Evolutionary conservation across 352 stramenopile species (phyloP), one percentile per base, ranked within the genome.

Genomic region (Phytophthora constricta): DNA sequence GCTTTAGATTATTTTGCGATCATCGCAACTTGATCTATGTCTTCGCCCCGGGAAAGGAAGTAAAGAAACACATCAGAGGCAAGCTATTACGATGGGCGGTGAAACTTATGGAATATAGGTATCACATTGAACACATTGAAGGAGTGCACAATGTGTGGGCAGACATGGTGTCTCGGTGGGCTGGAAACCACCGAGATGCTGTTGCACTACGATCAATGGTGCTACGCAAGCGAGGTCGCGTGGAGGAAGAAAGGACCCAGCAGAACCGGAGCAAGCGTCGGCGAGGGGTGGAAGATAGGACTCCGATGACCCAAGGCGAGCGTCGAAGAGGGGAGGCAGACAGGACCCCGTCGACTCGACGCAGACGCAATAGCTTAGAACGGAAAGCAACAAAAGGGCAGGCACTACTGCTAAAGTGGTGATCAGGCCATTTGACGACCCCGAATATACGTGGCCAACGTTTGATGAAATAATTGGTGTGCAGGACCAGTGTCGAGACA

Each of bases 71-170:
- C 43, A 31, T 58, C 31, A 20, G 52, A 11, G 52, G 42, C 5
- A 58, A 68, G 14, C 9, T 68, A 2, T 2, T 68, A 28, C 17
- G 46, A 4, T 58, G 61, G 52, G 8, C 41, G 5, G 19, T 62
- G n/a, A 62, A 61, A 25, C 17, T 61, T 0, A 68, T 61, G 59
- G 41, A 56, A 17, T 62, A 52, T 45, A 11, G 43, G 4, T 58
- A 72, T 14, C 20, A 33, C 14, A 67, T 72, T n/a, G 31, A 59
- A 5, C 50, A 64, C 25, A 68, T 72, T 26, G 52, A 58, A 3
- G 52, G 46, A 10, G 2, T 14, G 1, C 10, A 20, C 25, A 72
- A 64, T 7, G 34, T 68, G 4, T 72, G 65, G 61, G 58, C 65
- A 1, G 52, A 68, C 16, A 68, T 68, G 51, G 19, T 64, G 2